These are phyloP conservation scores for Hanseniaspora lachancei DNA, from an alignment of 805 yeast genomes.

Conservation along the genomic window DNA sequence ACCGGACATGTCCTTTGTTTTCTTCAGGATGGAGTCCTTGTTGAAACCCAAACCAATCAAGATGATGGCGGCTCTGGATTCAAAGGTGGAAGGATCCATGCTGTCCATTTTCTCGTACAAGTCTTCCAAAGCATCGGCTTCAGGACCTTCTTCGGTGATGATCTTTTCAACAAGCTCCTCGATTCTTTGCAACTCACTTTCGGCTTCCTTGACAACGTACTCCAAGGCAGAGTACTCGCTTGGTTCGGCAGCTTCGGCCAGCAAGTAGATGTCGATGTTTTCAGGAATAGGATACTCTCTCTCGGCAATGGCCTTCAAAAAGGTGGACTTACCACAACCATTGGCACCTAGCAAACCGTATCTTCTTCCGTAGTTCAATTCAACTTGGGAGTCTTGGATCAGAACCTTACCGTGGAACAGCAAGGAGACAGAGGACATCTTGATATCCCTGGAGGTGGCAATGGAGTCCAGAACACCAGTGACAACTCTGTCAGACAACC, in stretches of 20 bases:
- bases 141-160: conserved; percentile 88
- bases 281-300: conserved; percentile 94
- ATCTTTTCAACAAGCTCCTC: conserved; percentile 85
- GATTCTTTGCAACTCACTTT: conserved; percentile 74
- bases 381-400: conserved; percentile 81
- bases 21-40: conserved; percentile 70
- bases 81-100: conserved; percentile 93
- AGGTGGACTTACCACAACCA: conserved; percentile 97
- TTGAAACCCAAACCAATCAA: conserved; percentile 96
- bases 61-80: conserved; percentile 89
- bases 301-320: conserved; percentile 84
- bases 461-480: conserved; percentile 92
- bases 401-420: conserved; percentile 96
- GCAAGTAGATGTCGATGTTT: conserved; percentile 74
- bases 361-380: conserved; percentile 92
- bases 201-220: conserved; percentile 95
- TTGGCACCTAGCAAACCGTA: conserved; percentile 96
- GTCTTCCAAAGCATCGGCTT: conserved; percentile 69
- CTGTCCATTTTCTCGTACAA: conserved; percentile 90
- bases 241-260: conserved; percentile 97
- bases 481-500: conserved; percentile 90
- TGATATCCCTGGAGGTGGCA: conserved; percentile 84
- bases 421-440: conserved; percentile 76
- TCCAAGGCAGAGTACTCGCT: conserved; percentile 84
- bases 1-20: conserved; percentile 98